phyloP scores from a whole-genome alignment of 2,329 filamentous ascomycete species.

The Pseudogymnoascus sp. region DNA sequence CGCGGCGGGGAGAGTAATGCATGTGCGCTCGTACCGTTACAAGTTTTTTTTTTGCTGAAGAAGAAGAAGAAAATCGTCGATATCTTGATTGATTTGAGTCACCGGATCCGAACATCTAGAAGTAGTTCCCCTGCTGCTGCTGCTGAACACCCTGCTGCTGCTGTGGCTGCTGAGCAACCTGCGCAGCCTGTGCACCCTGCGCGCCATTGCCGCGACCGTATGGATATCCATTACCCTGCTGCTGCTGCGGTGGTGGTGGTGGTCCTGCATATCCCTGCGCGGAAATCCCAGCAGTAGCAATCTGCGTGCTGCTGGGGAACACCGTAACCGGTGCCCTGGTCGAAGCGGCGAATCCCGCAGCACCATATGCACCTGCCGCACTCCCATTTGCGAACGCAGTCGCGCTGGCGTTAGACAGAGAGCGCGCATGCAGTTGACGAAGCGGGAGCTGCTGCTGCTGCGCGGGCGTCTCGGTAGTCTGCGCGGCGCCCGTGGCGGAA shows the following conservation, averaged over 20 bases:
- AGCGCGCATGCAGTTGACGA: constrained; percentile 26
- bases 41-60: constrained; percentile 3
- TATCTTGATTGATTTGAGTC: not conserved
- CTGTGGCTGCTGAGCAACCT: not conserved
- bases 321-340: not conserved
- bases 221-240: constrained; percentile 3
- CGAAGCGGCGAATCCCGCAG: not conserved
- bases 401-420: constrained; percentile 26
- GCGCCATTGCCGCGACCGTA: constrained; percentile 1
- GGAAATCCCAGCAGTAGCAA: not conserved
- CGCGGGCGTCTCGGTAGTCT: not conserved
- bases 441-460: constrained; percentile 20
- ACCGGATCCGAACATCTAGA: not conserved
- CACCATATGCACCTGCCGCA: constrained; percentile 23
- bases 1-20: not conserved
- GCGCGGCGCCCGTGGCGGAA: not conserved
- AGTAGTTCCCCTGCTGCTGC: constrained; percentile 7
- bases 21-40: constrained; percentile 10
- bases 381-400: constrained; percentile 20
- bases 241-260: not conserved
- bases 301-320: constrained; percentile 1
- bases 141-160: not conserved
- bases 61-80: constrained; percentile 4
- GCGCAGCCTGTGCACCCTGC: not conserved
- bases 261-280: not conserved